Percentiles rank a stretch among this genome's conserved stretches.
These are phyloP conservation scores for Polyporus arcularius DNA, from an alignment of 768 basidiomycete genomes.

Conservation along the genomic window DNA sequence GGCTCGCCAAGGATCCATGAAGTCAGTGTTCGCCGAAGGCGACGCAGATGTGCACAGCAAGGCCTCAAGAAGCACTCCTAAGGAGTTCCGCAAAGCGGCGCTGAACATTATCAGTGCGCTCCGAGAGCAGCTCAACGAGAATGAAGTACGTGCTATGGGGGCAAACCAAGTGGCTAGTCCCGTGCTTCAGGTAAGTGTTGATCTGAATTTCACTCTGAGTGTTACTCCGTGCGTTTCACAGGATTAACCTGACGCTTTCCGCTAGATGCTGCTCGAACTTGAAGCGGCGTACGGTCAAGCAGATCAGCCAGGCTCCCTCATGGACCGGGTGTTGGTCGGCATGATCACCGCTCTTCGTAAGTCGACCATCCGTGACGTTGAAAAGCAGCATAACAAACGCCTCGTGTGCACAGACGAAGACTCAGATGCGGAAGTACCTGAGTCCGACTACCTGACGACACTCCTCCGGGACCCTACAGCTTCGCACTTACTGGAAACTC, in stretches of 20 bases:
- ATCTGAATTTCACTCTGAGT: too few species aligned
- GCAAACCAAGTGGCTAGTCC: constrained; percentile 79
- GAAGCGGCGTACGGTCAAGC: constrained; percentile 69
- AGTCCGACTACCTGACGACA: constrained; percentile 80
- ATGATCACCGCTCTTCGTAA: constrained; percentile 65
- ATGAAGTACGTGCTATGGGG: constrained; percentile 78
- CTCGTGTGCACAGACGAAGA: constrained; percentile 38
- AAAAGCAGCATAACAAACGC: background rate
- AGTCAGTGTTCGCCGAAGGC: constrained; percentile 65
- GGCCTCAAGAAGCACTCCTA: constrained; percentile 25
- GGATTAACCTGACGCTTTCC: background rate
- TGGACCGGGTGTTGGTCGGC: constrained; percentile 81
- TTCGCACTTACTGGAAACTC: constrained; percentile 86
- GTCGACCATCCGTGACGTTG: constrained; percentile 22
- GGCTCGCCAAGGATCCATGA: constrained; percentile 76
- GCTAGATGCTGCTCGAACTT: constrained; percentile 78
- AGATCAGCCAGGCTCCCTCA: constrained; percentile 65
- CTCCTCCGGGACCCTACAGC: constrained; percentile 85
- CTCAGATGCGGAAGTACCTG: constrained; percentile 34
- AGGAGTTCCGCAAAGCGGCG: constrained; percentile 49
- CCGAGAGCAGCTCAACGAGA: constrained; percentile 54
- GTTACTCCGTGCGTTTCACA: background rate
- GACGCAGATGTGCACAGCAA: constrained; percentile 30
- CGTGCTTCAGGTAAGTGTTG: constrained; percentile 61
- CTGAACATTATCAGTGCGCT: constrained; percentile 51